These are phyloP conservation scores for grape (Vitis vinifera) DNA, from an alignment of 164 flowering plant species.

Conservation along the genomic window DNA sequence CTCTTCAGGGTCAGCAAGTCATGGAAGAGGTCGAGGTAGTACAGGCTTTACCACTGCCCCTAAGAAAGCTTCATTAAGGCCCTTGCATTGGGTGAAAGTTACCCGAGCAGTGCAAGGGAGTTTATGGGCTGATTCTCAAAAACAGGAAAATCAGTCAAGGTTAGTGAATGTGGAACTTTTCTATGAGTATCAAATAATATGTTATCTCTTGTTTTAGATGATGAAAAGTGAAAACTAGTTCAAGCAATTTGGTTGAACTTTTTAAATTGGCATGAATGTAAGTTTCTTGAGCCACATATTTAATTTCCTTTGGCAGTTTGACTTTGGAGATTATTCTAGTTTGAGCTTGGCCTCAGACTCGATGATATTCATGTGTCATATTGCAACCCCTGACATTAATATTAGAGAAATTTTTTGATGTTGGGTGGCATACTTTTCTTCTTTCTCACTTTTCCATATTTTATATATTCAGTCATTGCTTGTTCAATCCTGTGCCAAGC, in stretches of 20 bases:
- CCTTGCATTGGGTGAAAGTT: constrained; percentile 97
- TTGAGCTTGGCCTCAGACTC: too few species aligned
- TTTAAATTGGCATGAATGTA: too few species aligned
- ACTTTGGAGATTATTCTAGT: too few species aligned
- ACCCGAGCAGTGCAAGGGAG: constrained; percentile 96
- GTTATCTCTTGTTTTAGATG: neutral
- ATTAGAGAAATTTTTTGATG: too few species aligned
- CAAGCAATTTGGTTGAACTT: too few species aligned
- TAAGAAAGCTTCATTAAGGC: constrained; percentile 71
- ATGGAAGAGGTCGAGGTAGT: constrained; percentile 55
- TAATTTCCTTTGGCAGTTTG: too few species aligned
- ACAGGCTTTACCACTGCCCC: constrained; percentile 40
- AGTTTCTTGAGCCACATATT: too few species aligned
- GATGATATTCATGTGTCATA: too few species aligned
- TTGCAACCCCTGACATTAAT: too few species aligned
- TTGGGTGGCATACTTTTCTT: too few species aligned
- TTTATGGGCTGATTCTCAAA: constrained; percentile 88
- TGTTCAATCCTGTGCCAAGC: neutral
- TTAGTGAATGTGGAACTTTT: constrained; percentile 20
- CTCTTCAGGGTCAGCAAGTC: constrained; percentile 38
- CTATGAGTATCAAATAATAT: neutral
- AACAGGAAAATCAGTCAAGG: constrained; percentile 76
- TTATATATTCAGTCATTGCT: too few species aligned
- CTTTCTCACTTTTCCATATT: too few species aligned
- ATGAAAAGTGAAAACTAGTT: neutral